Conservation (phyloP, 495 filamentous ascomycete genomes). For the Xylaria telfairii region DNA sequence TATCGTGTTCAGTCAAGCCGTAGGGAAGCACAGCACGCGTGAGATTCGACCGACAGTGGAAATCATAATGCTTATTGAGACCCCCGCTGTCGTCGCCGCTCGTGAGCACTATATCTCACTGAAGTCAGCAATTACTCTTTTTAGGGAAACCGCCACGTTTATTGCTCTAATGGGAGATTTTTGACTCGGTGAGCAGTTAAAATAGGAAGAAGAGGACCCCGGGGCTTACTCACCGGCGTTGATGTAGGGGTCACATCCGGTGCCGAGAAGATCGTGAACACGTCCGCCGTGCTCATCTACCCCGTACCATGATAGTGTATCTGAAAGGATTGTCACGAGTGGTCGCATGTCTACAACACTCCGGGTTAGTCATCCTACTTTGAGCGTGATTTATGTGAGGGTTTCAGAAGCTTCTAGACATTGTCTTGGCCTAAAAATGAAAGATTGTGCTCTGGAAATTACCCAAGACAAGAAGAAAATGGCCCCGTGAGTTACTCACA, state of each 20-base stretch:
- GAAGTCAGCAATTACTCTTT: too few relatives aligned
- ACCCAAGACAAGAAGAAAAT: background rate
- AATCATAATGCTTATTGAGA: slow-evolving; percentile 60
- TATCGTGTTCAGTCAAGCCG: slow-evolving; percentile 72
- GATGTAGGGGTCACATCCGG: slow-evolving; percentile 77
- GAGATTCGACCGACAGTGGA: slow-evolving; percentile 83
- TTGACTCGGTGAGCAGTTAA: too few relatives aligned
- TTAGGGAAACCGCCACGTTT: too few relatives aligned
- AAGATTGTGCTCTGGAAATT: too few relatives aligned
- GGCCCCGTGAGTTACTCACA: slow-evolving; percentile 43
- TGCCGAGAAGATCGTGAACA: slow-evolving; percentile 78
- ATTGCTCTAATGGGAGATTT: too few relatives aligned
- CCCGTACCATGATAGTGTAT: slow-evolving; percentile 65
- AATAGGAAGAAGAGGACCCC: too few relatives aligned
- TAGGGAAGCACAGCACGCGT: slow-evolving; percentile 71
- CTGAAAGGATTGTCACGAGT: slow-evolving; percentile 71
- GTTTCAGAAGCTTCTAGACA: too few relatives aligned
- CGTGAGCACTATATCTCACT: too few relatives aligned
- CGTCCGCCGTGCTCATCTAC: slow-evolving; percentile 60
- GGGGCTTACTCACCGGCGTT: too few relatives aligned
- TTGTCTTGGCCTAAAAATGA: too few relatives aligned
- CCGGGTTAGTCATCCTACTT: too few relatives aligned
- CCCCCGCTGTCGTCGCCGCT: slow-evolving; percentile 38
- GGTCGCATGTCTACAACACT: slow-evolving; percentile 72
- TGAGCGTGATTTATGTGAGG: too few relatives aligned